Conservation (phyloP, 1,284 basidiomycete genomes). For the Kwoniella shivajii region DNA sequence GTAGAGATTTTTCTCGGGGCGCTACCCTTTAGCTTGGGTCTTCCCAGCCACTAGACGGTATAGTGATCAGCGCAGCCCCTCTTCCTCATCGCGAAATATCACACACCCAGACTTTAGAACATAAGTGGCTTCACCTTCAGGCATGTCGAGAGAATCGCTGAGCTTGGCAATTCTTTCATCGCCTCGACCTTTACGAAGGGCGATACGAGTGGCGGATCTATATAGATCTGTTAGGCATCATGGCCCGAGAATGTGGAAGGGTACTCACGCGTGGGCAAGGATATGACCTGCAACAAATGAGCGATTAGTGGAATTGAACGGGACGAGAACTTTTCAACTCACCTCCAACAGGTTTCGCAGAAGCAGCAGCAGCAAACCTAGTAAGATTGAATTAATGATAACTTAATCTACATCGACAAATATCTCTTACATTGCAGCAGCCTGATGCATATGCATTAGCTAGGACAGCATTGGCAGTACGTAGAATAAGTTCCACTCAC, state of each 20-base stretch:
- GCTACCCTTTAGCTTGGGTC: conserved; percentile 22
- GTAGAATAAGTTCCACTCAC: conserved; percentile 44
- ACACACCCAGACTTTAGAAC: conserved; percentile 61
- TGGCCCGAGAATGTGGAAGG: background rate
- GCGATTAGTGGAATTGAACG: background rate
- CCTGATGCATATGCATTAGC: conserved; percentile 25
- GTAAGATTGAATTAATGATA: background rate
- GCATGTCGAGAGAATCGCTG: conserved; percentile 87
- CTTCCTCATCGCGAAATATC: background rate
- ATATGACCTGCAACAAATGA: conserved; percentile 41
- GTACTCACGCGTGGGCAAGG: conserved; percentile 52
- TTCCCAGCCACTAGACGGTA: conserved; percentile 36
- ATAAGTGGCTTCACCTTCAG: conserved; percentile 89
- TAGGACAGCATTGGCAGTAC: background rate
- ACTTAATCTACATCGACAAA: background rate
- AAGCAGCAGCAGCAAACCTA: conserved; percentile 80
- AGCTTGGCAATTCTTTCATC: conserved; percentile 95
- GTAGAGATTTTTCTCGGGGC: too few species aligned
- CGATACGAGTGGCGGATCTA: conserved; percentile 48
- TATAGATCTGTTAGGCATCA: background rate
- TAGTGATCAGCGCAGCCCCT: background rate
- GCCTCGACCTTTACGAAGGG: conserved; percentile 70
- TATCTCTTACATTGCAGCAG: conserved; percentile 69
- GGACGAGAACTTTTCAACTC: conserved; percentile 14
- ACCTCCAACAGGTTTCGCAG: conserved; percentile 84